A percentile compares a stretch with the other conserved stretches of the same genome.
Evolutionary conservation across 2,329 filamentous ascomycete species (phyloP).

Genomic region (Penicillium sclerotiorum): DNA sequence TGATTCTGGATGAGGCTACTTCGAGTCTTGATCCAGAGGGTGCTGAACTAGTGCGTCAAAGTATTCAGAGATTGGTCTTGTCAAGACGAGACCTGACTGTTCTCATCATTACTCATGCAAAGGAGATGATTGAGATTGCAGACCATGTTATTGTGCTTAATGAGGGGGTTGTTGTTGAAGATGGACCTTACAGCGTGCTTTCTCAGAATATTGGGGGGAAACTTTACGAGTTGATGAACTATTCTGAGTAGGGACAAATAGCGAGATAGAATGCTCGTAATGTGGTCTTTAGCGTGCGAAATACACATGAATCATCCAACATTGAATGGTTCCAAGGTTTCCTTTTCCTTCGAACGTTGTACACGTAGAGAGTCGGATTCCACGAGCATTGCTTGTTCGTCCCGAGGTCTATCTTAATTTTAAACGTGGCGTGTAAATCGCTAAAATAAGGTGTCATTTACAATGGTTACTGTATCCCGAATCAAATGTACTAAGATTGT

Average conservation of each 20-base stretch:
- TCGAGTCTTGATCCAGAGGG: slow-evolving; percentile 74
- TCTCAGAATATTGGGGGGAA: slow-evolving; percentile 49
- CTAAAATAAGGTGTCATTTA: no score
- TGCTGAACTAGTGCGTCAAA: slow-evolving; percentile 65
- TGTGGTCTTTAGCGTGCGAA: not conserved
- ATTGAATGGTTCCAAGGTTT: no score
- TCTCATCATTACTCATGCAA: slow-evolving; percentile 78
- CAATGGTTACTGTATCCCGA: no score
- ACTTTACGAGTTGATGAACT: slow-evolving; percentile 42
- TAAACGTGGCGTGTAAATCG: no score
- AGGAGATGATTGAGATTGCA: slow-evolving; percentile 83
- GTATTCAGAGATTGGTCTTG: slow-evolving; percentile 59
- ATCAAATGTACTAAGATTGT: no score
- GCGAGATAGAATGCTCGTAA: not conserved
- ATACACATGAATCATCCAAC: not conserved
- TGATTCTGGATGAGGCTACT: slow-evolving; percentile 87
- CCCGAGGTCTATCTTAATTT: no score
- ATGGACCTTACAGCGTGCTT: slow-evolving; percentile 70
- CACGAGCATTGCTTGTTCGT: no score
- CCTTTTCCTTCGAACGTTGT: no score
- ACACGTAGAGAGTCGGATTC: no score
- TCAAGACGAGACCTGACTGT: slow-evolving; percentile 61
- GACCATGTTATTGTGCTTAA: slow-evolving; percentile 73
- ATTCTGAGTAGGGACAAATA: slow-evolving; percentile 6
- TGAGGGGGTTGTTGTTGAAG: slow-evolving; percentile 66